A percentile compares a stretch with the other conserved stretches of the same genome.
phyloP scores from a whole-genome alignment of 208 protist species.

The Crithidia sp. region DNA sequence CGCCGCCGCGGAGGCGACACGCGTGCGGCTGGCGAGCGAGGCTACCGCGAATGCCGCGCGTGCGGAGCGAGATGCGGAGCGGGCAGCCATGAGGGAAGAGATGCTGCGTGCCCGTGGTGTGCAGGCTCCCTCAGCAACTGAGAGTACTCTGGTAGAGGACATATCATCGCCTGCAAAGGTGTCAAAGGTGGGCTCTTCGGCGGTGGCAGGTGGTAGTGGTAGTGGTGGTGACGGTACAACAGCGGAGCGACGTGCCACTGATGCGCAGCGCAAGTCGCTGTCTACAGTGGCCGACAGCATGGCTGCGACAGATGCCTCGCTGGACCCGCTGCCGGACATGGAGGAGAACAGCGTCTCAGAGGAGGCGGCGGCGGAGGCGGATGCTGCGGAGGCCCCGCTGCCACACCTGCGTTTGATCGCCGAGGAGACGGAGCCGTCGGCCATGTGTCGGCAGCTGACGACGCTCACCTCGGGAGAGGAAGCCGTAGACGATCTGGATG shows the following conservation, averaged over 20 bases:
- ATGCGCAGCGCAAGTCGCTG: not conserved
- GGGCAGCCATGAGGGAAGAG: constrained; percentile 12
- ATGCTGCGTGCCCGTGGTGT: constrained; percentile 11
- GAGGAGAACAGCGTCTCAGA: not conserved
- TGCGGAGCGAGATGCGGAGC: constrained; percentile 20
- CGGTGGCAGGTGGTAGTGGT: no score
- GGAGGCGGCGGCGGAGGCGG: not conserved
- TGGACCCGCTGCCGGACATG: not conserved
- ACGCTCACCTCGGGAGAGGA: not conserved
- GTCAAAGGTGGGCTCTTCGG: no score
- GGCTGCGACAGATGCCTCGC: not conserved
- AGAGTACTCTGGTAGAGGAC: not conserved
- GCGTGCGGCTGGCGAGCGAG: constrained; percentile 25
- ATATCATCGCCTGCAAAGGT: no score
- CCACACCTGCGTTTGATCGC: constrained; percentile 23
- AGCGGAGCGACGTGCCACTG: no score
- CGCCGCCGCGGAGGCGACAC: constrained; percentile 25
- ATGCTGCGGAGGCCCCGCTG: not conserved
- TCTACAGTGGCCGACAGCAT: constrained; percentile 21
- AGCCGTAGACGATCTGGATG: not conserved
- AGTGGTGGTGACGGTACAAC: no score
- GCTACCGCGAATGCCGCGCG: constrained; percentile 2
- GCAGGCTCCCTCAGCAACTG: not conserved
- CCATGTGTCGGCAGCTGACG: constrained; percentile 16
- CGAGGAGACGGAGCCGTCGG: constrained; percentile 2